These are phyloP conservation scores for Nicotiana tomentosiformis DNA, from an alignment of 257 asterid species.

Conservation along the genomic window DNA sequence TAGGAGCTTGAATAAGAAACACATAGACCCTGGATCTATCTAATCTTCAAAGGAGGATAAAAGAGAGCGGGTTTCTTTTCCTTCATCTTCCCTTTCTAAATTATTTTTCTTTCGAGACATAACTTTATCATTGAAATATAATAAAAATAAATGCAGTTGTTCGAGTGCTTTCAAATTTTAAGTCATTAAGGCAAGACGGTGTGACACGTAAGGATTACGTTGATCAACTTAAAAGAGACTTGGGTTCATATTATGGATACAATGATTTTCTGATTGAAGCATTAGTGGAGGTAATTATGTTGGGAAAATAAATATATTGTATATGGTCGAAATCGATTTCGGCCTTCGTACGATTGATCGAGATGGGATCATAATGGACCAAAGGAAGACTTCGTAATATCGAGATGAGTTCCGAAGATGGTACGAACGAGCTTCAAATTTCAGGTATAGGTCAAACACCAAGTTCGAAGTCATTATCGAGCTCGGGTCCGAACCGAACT, in stretches of 20 bases:
- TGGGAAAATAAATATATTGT: too few relatives aligned
- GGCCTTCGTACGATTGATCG: too few relatives aligned
- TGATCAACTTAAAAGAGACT: constrained; percentile 66
- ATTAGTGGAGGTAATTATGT: constrained; percentile 61
- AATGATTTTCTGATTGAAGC: constrained; percentile 75
- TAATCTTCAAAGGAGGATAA: constrained; percentile 71
- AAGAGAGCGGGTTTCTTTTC: background rate
- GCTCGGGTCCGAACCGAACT: too few relatives aligned
- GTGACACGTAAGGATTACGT: constrained; percentile 53
- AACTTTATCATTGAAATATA: constrained; percentile 5
- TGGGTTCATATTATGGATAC: constrained; percentile 77
- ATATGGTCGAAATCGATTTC: too few relatives aligned
- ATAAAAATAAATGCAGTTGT: constrained; percentile 53
- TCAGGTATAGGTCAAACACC: too few relatives aligned
- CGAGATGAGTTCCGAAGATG: too few relatives aligned
- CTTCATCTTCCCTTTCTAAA: background rate
- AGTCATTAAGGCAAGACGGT: constrained; percentile 70
- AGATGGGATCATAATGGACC: too few relatives aligned
- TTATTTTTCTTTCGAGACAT: background rate
- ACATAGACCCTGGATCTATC: constrained; percentile 66
- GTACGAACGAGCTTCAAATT: too few relatives aligned
- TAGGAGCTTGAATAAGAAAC: constrained; percentile 89
- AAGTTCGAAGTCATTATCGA: too few relatives aligned
- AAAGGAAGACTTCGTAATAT: too few relatives aligned
- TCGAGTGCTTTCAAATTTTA: constrained; percentile 73